A percentile compares a stretch with the other conserved stretches of the same genome.
phyloP scores from a whole-genome alignment of 2,329 filamentous ascomycete genomes.

The Aspergillus awamori region DNA sequence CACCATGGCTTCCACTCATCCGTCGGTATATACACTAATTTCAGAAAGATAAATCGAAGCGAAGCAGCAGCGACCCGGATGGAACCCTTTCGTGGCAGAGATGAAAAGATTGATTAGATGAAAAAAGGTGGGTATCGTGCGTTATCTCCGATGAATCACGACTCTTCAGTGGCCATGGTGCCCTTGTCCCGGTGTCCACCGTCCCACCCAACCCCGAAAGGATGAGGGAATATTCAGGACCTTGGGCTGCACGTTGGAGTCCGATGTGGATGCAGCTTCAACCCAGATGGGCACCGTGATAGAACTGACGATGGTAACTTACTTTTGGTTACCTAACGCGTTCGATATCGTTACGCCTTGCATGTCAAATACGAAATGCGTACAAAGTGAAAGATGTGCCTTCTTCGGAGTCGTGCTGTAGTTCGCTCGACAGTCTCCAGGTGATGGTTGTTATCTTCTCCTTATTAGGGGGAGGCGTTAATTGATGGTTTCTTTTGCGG shows the following conservation, averaged over 20 bases:
- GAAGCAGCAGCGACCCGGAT: background rate
- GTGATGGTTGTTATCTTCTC: background rate
- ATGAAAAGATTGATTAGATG: constrained; percentile 32
- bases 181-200: constrained; percentile 10
- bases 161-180: constrained; percentile 11
- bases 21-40: background rate
- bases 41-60: background rate
- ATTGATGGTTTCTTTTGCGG: background rate
- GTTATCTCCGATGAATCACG: constrained; percentile 22
- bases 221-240: constrained; percentile 8
- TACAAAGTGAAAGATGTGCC: background rate
- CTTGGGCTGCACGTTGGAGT: constrained; percentile 2
- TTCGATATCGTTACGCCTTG: background rate
- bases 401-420: background rate
- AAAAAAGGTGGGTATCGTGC: constrained; percentile 24
- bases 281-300: background rate
- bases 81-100: constrained; percentile 11
- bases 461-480: background rate
- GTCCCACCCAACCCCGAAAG: constrained; percentile 10
- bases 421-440: background rate
- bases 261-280: background rate
- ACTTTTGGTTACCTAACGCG: constrained; percentile 8
- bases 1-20: background rate
- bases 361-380: background rate
- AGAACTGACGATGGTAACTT: background rate